Conservation (phyloP, 768 basidiomycete species). For the Leucosporidium yakuticum region DNA sequence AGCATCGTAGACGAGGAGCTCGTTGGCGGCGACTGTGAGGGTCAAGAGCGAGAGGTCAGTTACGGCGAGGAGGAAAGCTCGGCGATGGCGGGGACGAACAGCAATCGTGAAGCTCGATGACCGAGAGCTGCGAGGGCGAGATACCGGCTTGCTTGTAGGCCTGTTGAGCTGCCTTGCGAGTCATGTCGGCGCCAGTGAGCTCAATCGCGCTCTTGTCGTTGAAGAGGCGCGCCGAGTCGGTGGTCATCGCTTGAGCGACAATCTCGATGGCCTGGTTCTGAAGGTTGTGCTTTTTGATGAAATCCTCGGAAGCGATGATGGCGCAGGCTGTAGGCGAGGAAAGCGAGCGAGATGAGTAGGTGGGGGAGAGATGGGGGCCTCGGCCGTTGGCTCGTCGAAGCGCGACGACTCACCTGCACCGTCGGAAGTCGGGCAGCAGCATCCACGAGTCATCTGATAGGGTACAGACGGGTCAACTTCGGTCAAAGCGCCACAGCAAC, state of each 20-base stretch:
- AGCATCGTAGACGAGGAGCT: conserved; percentile 78
- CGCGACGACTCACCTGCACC: conserved; percentile 44
- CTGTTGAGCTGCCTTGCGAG: conserved; percentile 60
- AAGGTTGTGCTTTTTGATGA: conserved; percentile 63
- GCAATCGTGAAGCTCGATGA: conserved; percentile 80
- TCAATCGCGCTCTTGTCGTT: conserved; percentile 69
- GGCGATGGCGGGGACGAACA: conserved; percentile 53
- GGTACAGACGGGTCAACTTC: not conserved
- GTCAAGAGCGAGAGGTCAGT: not conserved
- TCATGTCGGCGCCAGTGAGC: conserved; percentile 66
- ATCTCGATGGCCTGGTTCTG: conserved; percentile 86
- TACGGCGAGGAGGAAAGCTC: not conserved
- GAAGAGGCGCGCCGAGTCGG: conserved; percentile 62
- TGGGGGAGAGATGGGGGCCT: too few species aligned
- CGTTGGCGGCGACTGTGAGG: conserved; percentile 30
- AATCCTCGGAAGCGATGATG: conserved; percentile 69
- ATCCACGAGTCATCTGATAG: conserved; percentile 40
- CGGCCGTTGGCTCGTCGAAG: too few species aligned
- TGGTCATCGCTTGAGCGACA: conserved; percentile 58
- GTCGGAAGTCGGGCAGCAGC: conserved; percentile 74
- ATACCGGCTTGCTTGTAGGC: conserved; percentile 70
- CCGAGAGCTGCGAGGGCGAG: conserved; percentile 68
- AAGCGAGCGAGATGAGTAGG: too few species aligned
- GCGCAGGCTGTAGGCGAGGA: conserved; percentile 47
- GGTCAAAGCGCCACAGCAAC: not conserved